A percentile compares a stretch with the other conserved stretches of the same genome.
phyloP scores from a whole-genome alignment of 495 filamentous ascomycete genomes.

The Daldinia caldariorum region DNA sequence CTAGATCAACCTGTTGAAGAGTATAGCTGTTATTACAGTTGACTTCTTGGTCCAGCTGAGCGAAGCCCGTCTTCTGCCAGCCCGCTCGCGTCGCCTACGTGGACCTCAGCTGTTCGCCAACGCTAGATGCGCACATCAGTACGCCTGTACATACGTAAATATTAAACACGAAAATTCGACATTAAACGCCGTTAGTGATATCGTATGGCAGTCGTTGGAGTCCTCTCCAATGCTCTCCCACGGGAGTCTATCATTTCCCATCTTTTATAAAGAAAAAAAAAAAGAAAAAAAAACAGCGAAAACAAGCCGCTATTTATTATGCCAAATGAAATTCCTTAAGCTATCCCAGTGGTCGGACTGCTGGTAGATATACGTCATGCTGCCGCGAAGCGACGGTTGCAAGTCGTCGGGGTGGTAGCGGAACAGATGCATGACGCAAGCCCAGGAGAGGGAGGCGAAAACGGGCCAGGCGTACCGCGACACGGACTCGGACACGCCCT shows the following conservation, averaged over 20 bases:
- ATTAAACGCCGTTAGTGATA: slow-evolving; percentile 28
- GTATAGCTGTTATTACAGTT: not conserved
- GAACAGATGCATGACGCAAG: slow-evolving; percentile 93
- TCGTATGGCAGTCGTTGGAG: slow-evolving; percentile 18
- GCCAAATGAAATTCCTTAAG: slow-evolving; percentile 78
- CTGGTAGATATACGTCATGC: slow-evolving; percentile 97
- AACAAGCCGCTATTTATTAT: slow-evolving; percentile 73
- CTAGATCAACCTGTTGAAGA: not conserved
- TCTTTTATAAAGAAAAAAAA: too few relatives aligned
- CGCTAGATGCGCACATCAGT: slow-evolving; percentile 13
- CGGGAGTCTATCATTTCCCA: not conserved
- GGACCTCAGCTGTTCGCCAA: slow-evolving; percentile 6
- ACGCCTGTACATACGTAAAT: slow-evolving; percentile 7
- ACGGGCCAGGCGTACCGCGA: slow-evolving; percentile 83
- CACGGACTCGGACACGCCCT: slow-evolving; percentile 57
- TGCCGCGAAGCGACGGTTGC: slow-evolving; percentile 88
- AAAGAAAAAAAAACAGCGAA: not conserved
- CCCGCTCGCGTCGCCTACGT: slow-evolving; percentile 5
- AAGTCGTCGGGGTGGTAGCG: slow-evolving; percentile 88
- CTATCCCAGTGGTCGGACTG: slow-evolving; percentile 86
- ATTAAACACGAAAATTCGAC: not conserved
- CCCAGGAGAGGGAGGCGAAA: slow-evolving; percentile 92
- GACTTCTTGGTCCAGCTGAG: not conserved
- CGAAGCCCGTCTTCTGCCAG: slow-evolving; percentile 6
- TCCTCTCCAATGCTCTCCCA: slow-evolving; percentile 1